Evolutionary conservation across 1,284 basidiomycete genomes (phyloP), one percentile per base, ranked within the genome.

Genomic region (Malassezia restricta): DNA sequence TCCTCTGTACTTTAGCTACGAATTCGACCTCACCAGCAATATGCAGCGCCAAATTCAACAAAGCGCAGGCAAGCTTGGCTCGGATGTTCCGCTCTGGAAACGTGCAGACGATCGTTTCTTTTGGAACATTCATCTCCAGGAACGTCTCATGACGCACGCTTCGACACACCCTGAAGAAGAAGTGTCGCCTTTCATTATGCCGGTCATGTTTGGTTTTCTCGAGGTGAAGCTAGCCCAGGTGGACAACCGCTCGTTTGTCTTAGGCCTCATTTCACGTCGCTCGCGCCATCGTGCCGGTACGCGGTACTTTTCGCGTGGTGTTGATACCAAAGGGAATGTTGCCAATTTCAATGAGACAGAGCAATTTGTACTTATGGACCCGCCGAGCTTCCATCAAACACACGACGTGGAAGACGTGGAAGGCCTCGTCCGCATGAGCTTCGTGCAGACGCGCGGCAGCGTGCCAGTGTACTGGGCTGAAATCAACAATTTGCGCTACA

Each of bases 391-490:
- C 41, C 41, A 42, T 15, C 35, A 40, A 28, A 43, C 44, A 20
- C 73, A 72, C 0, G 65, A 76, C 41, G 75, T 78, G 11, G 74
- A 73, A 0, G 65, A 76, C 40, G 75, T 78, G 8, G 74, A 77
- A 42, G 79, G 79, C 56, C 79, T 79, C 62, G 86, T 66, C 24
- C 57, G 87, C 73, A 87, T 87, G 61, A 66, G 76, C 54, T 76
- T 71, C 55, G 85, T 94, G 9, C 94, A 99, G 76, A 89, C 85
- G 48, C 80, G 94, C 62, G 94, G 94, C 8, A 90, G 86, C 62
- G 84, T 92, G 8, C 94, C 94, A 2, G 76, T 98, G 15, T 96
- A 85, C 74, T 98, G 94, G 94, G 87, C 88, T 3, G 92, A 99
- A 75, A 78, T 99, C 68, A 96, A 92, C 75, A 98, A 89, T 43